phyloP scores from a whole-genome alignment of 352 stramenopile species.

The Phytophthora vignae region DNA sequence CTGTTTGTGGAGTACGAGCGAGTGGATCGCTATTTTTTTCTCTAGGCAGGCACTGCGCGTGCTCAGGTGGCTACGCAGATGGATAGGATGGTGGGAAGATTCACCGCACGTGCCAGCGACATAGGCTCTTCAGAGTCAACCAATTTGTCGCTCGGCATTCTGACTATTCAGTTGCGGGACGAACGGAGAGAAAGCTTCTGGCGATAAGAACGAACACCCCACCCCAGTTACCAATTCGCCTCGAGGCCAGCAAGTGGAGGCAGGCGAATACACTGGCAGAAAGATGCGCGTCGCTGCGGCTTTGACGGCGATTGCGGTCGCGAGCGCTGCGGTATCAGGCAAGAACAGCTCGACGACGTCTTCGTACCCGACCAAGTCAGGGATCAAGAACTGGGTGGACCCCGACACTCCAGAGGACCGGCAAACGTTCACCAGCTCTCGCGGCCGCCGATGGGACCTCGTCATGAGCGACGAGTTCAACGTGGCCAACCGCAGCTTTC shows the following conservation, averaged over 20 bases:
- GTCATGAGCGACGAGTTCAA: constrained; percentile 97
- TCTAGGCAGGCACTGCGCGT: constrained; percentile 16
- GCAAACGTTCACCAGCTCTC: constrained; percentile 47
- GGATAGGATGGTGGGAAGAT: constrained; percentile 22
- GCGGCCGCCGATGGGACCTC: constrained; percentile 75
- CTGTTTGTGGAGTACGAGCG: constrained; percentile 16
- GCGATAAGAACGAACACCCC: not conserved
- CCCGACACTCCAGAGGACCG: constrained; percentile 52
- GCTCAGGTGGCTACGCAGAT: constrained; percentile 16
- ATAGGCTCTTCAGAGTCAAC: constrained; percentile 1
- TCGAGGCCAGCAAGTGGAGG: not conserved
- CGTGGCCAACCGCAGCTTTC: constrained; percentile 83
- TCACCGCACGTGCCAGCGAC: constrained; percentile 31
- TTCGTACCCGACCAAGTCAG: constrained; percentile 56
- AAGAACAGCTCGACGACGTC: constrained; percentile 27
- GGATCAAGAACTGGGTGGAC: constrained; percentile 62
- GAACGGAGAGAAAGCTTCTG: not conserved
- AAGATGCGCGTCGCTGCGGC: constrained; percentile 21
- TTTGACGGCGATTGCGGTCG: constrained; percentile 2
- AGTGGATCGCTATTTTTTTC: not conserved
- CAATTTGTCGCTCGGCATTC: constrained; percentile 10
- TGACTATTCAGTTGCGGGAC: constrained; percentile 23
- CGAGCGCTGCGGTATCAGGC: constrained; percentile 8
- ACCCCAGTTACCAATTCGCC: constrained; percentile 25
- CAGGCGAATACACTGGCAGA: constrained; percentile 10